phyloP scores from a whole-genome alignment of 208 protist genomes.

The Giardia muris region DNA sequence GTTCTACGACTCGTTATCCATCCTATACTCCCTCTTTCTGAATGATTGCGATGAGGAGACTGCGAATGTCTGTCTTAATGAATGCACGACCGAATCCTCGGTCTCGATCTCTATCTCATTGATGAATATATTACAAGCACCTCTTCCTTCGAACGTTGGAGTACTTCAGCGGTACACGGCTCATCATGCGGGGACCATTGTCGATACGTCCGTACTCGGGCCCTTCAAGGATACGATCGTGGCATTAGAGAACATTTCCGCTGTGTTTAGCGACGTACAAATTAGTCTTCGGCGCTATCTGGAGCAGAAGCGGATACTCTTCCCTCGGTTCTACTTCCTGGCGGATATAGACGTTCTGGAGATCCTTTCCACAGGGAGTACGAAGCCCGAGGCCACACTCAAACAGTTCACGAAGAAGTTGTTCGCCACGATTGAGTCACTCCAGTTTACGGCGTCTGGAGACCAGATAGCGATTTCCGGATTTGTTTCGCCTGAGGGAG shows the following conservation, averaged over 20 bases:
- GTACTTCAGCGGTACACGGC: not conserved
- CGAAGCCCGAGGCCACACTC: constrained; percentile 9
- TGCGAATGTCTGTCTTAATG: not conserved
- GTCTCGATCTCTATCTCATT: not conserved
- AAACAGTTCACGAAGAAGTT: not conserved
- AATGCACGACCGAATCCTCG: not conserved
- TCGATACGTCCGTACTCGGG: not conserved
- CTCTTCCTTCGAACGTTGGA: not conserved
- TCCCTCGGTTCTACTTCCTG: constrained; percentile 97
- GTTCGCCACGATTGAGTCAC: constrained; percentile 9
- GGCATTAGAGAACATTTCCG: not conserved
- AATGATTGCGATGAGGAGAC: not conserved
- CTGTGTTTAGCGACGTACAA: constrained; percentile 17
- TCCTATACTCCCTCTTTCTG: not conserved
- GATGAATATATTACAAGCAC: not conserved
- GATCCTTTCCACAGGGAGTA: constrained; percentile 62
- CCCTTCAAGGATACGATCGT: not conserved
- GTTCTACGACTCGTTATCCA: not conserved
- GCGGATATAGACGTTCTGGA: constrained; percentile 98
- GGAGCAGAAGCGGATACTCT: constrained; percentile 75
- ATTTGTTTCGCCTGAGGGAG: not conserved
- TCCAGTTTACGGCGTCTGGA: not conserved
- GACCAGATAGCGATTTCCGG: not conserved
- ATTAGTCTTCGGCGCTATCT: constrained; percentile 76
- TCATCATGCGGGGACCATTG: too few species aligned